These are phyloP conservation scores for Paracorniculantispora psalliotae DNA, from an alignment of 2,329 filamentous ascomycete genomes.

Conservation along the genomic window DNA sequence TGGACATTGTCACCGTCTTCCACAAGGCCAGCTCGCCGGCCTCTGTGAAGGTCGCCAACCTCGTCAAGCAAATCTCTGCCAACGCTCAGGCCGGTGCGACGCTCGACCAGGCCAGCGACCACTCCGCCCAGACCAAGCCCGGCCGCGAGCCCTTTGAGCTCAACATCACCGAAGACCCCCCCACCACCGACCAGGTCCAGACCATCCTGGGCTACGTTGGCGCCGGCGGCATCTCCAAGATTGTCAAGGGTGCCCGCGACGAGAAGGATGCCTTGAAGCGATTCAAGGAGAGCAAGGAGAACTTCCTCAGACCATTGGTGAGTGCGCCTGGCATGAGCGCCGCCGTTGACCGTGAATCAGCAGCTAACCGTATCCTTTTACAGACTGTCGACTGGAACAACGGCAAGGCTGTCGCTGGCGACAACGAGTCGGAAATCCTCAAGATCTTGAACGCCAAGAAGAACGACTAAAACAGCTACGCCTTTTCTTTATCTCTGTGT, in stretches of 20 bases:
- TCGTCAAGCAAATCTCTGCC: slow-evolving; percentile 77
- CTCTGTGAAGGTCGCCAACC: slow-evolving; percentile 66
- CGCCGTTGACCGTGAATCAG: background rate
- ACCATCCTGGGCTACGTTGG: slow-evolving; percentile 83
- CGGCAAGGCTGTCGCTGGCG: slow-evolving; percentile 72
- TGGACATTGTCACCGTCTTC: slow-evolving; percentile 94
- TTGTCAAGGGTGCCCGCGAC: slow-evolving; percentile 70
- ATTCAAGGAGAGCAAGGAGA: slow-evolving; percentile 64
- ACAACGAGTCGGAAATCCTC: slow-evolving; percentile 83
- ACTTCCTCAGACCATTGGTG: slow-evolving; percentile 74
- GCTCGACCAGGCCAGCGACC: slow-evolving; percentile 67
- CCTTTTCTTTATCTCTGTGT: slow-evolving; percentile 14
- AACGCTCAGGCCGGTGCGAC: slow-evolving; percentile 63
- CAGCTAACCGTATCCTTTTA: slow-evolving; percentile 5
- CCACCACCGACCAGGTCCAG: slow-evolving; percentile 76
- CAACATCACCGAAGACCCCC: slow-evolving; percentile 72
- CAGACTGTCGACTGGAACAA: slow-evolving; percentile 88
- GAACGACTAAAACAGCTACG: slow-evolving; percentile 16
- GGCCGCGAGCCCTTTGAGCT: slow-evolving; percentile 73
- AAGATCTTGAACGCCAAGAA: slow-evolving; percentile 64
- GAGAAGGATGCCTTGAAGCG: slow-evolving; percentile 74
- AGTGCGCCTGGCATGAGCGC: slow-evolving; percentile 28
- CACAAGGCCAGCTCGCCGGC: slow-evolving; percentile 72
- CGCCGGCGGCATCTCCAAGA: slow-evolving; percentile 47
- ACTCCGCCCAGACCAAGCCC: slow-evolving; percentile 50